These are phyloP conservation scores for Taphrina pruni DNA, from an alignment of 1,139 yeast genomes.

Conservation along the genomic window DNA sequence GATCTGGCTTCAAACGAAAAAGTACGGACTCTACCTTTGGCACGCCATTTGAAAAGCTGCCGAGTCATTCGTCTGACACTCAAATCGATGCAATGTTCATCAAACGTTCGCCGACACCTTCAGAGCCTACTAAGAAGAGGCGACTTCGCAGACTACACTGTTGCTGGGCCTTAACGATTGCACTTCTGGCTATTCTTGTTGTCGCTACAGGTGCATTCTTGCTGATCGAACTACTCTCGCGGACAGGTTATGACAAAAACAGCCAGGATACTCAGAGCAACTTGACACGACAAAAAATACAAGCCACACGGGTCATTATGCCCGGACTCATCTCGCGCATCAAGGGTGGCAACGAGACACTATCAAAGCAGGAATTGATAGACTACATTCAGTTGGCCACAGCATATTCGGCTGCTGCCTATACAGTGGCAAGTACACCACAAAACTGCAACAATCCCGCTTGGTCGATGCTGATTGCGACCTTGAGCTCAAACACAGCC, in stretches of 20 bases:
- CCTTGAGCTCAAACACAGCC: conserved; percentile 7
- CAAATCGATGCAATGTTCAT: not conserved
- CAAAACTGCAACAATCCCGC: conserved; percentile 32
- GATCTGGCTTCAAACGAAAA: not conserved
- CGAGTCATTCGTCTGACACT: not conserved
- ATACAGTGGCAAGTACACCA: conserved; percentile 18
- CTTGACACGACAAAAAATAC: conserved; percentile 19
- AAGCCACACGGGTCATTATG: conserved; percentile 8
- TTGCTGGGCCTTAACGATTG: conserved; percentile 13
- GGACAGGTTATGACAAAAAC: conserved; percentile 27
- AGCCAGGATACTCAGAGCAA: conserved; percentile 25
- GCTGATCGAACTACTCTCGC: conserved; percentile 14
- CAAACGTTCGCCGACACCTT: not conserved
- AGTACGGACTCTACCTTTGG: conserved; percentile 15
- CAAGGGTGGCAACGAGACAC: conserved; percentile 4
- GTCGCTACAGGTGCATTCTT: not conserved
- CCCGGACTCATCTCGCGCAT: conserved; percentile 10
- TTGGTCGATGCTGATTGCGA: conserved; percentile 21
- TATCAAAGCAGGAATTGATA: conserved; percentile 24
- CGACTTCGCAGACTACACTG: conserved; percentile 5
- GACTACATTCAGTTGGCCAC: conserved; percentile 25
- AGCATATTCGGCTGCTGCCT: conserved; percentile 30
- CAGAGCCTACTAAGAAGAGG: not conserved
- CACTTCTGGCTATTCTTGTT: not conserved
- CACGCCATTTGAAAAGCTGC: conserved; percentile 3